Conservation (phyloP, 2,329 filamentous ascomycete genomes). For the Sarocladiaceae sp. region DNA sequence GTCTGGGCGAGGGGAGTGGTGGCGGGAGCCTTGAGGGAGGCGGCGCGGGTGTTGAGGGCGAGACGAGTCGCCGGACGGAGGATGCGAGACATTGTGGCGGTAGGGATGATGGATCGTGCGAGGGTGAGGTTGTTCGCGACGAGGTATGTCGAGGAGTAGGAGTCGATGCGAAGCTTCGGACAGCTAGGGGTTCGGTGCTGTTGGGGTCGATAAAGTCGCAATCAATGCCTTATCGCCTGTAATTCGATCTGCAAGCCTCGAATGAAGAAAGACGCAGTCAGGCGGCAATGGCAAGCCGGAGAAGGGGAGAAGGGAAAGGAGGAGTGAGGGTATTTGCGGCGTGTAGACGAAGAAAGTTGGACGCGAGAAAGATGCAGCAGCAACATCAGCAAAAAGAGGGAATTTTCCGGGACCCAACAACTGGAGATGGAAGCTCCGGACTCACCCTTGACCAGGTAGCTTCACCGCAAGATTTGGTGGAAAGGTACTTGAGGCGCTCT, state of each 20-base stretch:
- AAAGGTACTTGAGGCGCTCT: not conserved
- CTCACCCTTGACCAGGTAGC: not conserved
- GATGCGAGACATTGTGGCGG: slow-evolving; percentile 43
- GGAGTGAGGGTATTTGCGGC: slow-evolving; percentile 9
- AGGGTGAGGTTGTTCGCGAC: not conserved
- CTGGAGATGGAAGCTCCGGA: not conserved
- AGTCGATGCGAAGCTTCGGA: not conserved
- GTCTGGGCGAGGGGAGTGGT: slow-evolving; percentile 32
- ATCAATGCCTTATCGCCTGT: not conserved
- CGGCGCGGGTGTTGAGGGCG: slow-evolving; percentile 37
- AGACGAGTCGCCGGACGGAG: slow-evolving; percentile 47
- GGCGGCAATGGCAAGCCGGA: not conserved
- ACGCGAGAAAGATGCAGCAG: slow-evolving; percentile 5
- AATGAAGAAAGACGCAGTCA: not conserved
- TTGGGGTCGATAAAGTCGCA: not conserved
- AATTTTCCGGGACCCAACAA: slow-evolving; percentile 10
- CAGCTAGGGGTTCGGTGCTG: not conserved
- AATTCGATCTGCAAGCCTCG: not conserved
- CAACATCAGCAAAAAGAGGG: slow-evolving; percentile 2
- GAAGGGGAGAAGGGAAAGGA: not conserved
- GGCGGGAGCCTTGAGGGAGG: slow-evolving; percentile 26
- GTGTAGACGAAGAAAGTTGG: slow-evolving; percentile 4
- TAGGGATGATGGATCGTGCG: not conserved
- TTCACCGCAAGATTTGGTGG: not conserved
- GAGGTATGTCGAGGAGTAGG: not conserved